Evolutionary conservation across 345 rosid genomes (phyloP), one percentile per base, ranked within the genome.

Genomic region (Eutrema heterophyllum): DNA sequence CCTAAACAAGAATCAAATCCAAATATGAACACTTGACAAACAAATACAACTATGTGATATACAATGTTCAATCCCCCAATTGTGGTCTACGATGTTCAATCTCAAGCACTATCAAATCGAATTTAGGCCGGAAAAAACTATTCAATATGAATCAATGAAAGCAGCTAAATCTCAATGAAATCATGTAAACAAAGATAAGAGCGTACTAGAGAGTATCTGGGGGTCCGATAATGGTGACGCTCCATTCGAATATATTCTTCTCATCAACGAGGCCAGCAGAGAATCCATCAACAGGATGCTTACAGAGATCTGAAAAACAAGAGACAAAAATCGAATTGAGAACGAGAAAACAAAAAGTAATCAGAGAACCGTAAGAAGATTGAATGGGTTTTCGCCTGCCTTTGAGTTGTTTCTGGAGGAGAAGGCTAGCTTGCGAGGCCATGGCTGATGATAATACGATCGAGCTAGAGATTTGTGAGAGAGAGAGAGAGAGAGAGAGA

Each of bases 211-310:
- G 90, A 16, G 98, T 94, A 73, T 94, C 98, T 2, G 98, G 96
- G 10, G 98, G 98, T 38, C 98, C 98, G 74, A 94, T 94, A 66
- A 94, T 81, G 55, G 96, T 87, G 27, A 94, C 98, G 52, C 89
- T 81, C 98, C 98, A 94, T 80, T 94, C 98, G 73, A 94, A 94
- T 68, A 94, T 78, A 80, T 94, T 94, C 67, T 48, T 87, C 74
- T 94, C 98, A 57, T 94, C 98, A 24, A 94, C 91, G 84, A 94
- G 80, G 36, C 98, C 98, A n/a, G 98, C 96, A 5, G 98, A 91
- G 86, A 91, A 94, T 56, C 97, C 98, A 81, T 92, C 95, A 40
- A 94, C 98, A 2, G 98, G 97, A 67, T 89, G 78, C 85, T 86
- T 91, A 67, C 98, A 94, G 71, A 94, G 98, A 94, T 94, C 98